Percentiles rank a stretch among this genome's conserved stretches.
These are phyloP conservation scores for Stemphylium lycopersici DNA, from an alignment of 2,329 filamentous ascomycete genomes.

Conservation along the genomic window DNA sequence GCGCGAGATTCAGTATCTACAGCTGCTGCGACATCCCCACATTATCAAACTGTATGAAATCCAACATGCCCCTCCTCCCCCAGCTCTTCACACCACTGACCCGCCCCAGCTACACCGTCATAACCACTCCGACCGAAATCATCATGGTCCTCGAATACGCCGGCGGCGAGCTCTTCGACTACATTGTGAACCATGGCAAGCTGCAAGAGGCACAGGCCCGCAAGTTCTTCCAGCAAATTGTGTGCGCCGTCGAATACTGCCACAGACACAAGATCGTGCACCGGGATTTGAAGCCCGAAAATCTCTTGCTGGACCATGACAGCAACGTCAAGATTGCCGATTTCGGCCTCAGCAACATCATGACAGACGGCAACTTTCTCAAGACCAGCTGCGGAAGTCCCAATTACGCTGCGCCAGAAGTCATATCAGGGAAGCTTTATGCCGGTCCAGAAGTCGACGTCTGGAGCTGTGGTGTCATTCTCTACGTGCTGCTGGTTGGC, in stretches of 20 bases:
- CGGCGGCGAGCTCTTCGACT: constrained; percentile 95
- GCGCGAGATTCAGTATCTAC: constrained; percentile 96
- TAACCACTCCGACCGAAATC: constrained; percentile 91
- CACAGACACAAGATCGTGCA: constrained; percentile 99
- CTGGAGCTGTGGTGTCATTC: constrained; percentile 93
- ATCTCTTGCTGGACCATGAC: constrained; percentile 89
- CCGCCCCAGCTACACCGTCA: constrained; percentile 80
- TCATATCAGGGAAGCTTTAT: constrained; percentile 97
- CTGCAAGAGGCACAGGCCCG: constrained; percentile 92
- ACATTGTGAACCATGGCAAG: constrained; percentile 91
- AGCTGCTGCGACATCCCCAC: constrained; percentile 92
- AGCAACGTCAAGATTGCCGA: constrained; percentile 99
- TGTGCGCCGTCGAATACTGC: constrained; percentile 98
- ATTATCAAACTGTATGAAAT: constrained; percentile 91
- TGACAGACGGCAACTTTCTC: constrained; percentile 99
- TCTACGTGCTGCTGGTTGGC: constrained; percentile 69
- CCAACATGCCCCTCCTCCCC: too few species aligned
- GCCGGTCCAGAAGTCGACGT: constrained; percentile 97
- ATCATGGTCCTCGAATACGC: constrained; percentile 99
- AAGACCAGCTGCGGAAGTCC: constrained; percentile 98
- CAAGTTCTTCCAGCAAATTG: constrained; percentile 98
- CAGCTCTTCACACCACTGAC: constrained; percentile 9
- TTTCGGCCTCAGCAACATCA: constrained; percentile 98
- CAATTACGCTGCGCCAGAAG: constrained; percentile 97
- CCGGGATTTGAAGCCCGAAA: constrained; percentile 96